Percentiles rank a stretch among this genome's conserved stretches.
These are phyloP conservation scores for Peronospora belbahrii DNA, from an alignment of 352 stramenopile species.

Conservation along the genomic window DNA sequence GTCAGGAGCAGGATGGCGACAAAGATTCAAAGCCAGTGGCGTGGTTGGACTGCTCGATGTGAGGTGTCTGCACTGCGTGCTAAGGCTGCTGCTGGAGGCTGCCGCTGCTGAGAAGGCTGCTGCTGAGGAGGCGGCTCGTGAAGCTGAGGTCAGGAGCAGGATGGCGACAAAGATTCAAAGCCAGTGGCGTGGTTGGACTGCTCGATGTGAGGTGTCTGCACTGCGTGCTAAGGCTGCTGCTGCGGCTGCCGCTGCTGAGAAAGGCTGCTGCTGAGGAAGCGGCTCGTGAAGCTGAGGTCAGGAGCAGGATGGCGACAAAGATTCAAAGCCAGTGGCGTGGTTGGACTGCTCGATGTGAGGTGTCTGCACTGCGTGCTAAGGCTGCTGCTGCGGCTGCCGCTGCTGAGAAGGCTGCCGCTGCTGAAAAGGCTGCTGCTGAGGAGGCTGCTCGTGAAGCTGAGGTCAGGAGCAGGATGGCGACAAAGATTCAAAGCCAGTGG, in stretches of 20 bases:
- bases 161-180: not conserved
- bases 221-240: too few species aligned
- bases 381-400: not conserved
- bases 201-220: too few species aligned
- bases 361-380: not conserved
- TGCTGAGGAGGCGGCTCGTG: too few species aligned
- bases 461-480: too few species aligned
- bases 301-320: not conserved
- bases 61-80: not conserved
- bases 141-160: not conserved
- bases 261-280: not conserved
- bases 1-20: not conserved
- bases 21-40: too few species aligned
- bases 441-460: too few species aligned
- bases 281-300: not conserved
- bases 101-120: too few species aligned
- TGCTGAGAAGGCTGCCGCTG: not conserved
- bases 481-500: too few species aligned
- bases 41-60: not conserved
- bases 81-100: too few species aligned
- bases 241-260: not conserved
- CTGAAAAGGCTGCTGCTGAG: too few species aligned
- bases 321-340: not conserved
- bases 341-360: too few species aligned
- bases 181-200: too few species aligned